These are phyloP conservation scores for Nicotiana rustica DNA, from an alignment of 305 asterid genomes.

Conservation along the genomic window DNA sequence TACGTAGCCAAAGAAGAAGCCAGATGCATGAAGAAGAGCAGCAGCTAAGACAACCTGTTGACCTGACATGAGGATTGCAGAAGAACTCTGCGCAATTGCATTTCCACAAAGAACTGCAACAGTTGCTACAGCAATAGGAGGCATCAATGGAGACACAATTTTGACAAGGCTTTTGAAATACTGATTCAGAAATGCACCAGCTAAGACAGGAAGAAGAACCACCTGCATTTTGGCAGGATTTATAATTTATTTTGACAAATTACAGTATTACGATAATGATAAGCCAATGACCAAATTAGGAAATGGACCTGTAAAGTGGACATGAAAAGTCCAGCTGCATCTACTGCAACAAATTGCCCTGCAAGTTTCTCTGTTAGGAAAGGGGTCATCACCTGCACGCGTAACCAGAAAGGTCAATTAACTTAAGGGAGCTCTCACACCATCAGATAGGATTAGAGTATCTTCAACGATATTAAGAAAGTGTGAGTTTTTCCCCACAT, in stretches of 20 bases:
- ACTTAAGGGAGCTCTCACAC: not conserved
- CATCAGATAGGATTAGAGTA: conserved; percentile 18
- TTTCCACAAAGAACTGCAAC: conserved; percentile 93
- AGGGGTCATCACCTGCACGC: conserved; percentile 85
- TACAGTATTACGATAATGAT: not conserved
- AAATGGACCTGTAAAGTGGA: conserved; percentile 83
- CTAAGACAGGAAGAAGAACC: conserved; percentile 90
- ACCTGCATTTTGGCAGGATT: conserved; percentile 52
- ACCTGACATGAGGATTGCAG: conserved; percentile 89
- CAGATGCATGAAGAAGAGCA: conserved; percentile 77
- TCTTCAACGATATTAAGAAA: not conserved
- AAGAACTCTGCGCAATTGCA: conserved; percentile 90
- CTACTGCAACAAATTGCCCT: conserved; percentile 90
- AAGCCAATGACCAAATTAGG: not conserved
- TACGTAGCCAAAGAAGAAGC: conserved; percentile 83
- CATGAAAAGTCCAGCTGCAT: conserved; percentile 80
- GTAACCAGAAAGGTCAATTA: conserved; percentile 1
- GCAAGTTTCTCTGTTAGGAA: conserved; percentile 90
- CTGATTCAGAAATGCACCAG: conserved; percentile 87
- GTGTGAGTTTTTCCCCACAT: not conserved
- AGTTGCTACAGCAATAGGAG: conserved; percentile 87
- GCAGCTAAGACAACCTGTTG: conserved; percentile 71
- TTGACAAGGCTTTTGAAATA: conserved; percentile 73
- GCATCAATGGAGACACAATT: conserved; percentile 81
- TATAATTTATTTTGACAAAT: not conserved